Base-by-base conservation (phyloP, 2,329 filamentous ascomycete genomes). In the Botrytis fabae region DNA sequence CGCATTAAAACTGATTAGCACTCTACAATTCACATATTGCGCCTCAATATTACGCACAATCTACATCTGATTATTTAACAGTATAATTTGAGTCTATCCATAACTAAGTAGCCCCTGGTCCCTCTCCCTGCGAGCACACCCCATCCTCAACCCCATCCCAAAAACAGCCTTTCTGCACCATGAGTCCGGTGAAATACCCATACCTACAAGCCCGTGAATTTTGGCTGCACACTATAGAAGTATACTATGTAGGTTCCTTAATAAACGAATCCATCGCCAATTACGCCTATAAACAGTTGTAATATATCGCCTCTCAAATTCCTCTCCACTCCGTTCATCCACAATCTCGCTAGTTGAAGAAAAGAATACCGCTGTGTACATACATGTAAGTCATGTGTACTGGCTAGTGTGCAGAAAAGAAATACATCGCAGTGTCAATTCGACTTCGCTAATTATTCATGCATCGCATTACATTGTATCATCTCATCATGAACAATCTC, bases 251-350 rank as follows among this genome's bases (percentile, higher is more conserved):
- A 42, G 48, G n/a, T 32, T n/a, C 48, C 48, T 54, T 18, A 38
- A 42, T 38, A 68, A 40, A 68, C 38, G 38, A 57, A 42, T 57
- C 65, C 65, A n/a, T 42, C 65, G 65, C 65, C 65, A 42, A 32
- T 57, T 57, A 32, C 65, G 65, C 65, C 65, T 57, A 57, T 68
- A 57, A 68, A 68, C 48, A 57, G 65, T 57, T 57, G 65, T 68
- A 42, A 28, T 32, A 68, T 68, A 68, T 68, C 48, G 22, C 65
- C 38, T 42, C 9, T 57, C 35, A 51, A 8, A 22, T 44, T 42
- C 35, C 54, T 68, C 46, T 28, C 22, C 46, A n/a, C 44, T 22
- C 8, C 64, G 12, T 54, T 7, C 64, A 42, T 42, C 48, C 48
- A 54, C 48, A 32, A 25, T 57, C 48, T 68, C 42, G 62, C 42